phyloP scores from a whole-genome alignment of 169 alveolate species.

The Pseudocohnilembus persalinus region DNA sequence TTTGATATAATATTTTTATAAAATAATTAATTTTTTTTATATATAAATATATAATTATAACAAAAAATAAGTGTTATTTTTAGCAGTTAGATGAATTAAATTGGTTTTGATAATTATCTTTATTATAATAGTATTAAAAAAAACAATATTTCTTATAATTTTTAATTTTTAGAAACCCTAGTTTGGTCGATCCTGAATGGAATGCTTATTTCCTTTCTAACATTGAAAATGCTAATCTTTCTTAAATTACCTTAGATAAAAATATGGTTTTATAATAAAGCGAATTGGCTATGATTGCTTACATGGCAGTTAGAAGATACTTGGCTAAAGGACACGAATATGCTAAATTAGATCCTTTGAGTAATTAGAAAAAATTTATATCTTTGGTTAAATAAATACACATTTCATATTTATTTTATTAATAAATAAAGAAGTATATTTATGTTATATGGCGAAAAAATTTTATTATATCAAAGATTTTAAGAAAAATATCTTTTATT shows the following conservation, averaged over 20 bases:
- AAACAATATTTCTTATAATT: no score
- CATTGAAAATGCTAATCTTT: background rate
- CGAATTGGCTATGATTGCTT: background rate
- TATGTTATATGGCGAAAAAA: background rate
- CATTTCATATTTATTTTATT: background rate
- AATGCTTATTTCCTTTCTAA: background rate
- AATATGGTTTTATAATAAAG: background rate
- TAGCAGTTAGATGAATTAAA: no score
- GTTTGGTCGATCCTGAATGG: background rate
- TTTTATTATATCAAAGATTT: constrained; percentile 52
- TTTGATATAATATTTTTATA: no score
- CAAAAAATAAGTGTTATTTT: no score
- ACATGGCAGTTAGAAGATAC: background rate
- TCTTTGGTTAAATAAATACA: background rate
- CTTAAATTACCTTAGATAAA: background rate
- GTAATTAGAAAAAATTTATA: background rate
- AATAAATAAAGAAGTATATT: background rate
- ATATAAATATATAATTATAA: no score
- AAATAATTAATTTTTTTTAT: no score
- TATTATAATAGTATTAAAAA: no score
- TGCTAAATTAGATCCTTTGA: constrained; percentile 43
- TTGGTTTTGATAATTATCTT: no score
- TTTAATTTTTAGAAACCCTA: background rate
- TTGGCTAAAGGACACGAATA: constrained; percentile 24
- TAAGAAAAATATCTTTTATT: constrained; percentile 39